Percentiles rank a stretch among this genome's conserved stretches.
Evolutionary conservation across 139 green algal species (phyloP).

Genomic region (Desmodesmus armatus): DNA sequence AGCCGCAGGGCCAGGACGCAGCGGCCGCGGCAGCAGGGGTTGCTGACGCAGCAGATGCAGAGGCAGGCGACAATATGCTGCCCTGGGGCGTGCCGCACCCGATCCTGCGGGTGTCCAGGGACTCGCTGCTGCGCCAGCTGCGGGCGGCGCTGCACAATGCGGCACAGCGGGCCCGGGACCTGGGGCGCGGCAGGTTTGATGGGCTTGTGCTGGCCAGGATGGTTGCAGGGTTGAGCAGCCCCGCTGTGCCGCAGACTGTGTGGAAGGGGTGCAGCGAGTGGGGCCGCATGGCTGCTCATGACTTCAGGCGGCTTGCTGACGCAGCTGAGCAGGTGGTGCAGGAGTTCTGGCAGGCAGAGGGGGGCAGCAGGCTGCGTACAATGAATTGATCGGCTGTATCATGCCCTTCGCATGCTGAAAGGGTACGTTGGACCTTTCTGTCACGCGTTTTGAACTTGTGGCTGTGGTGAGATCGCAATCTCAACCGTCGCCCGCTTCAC

Average conservation of each 20-base stretch:
- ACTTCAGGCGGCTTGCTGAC: constrained; percentile 60
- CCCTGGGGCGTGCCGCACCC: constrained; percentile 22
- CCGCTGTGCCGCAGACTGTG: constrained; percentile 65
- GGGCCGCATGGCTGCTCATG: constrained; percentile 56
- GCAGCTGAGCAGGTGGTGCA: constrained; percentile 35
- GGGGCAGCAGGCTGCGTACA: too few relatives aligned
- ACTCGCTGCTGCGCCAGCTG: constrained; percentile 43
- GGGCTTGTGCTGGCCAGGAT: constrained; percentile 69
- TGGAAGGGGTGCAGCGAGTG: constrained; percentile 73
- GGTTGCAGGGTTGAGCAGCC: constrained; percentile 74
- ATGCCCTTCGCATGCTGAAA: too few relatives aligned
- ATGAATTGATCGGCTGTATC: too few relatives aligned
- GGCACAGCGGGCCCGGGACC: constrained; percentile 26
- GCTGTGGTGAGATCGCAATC: too few relatives aligned
- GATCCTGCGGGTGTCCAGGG: constrained; percentile 35
- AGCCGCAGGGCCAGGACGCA: constrained; percentile 27
- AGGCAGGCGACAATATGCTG: constrained; percentile 3
- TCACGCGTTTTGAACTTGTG: too few relatives aligned
- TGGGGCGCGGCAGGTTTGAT: constrained; percentile 39
- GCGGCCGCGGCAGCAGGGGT: neutral
- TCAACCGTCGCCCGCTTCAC: too few relatives aligned
- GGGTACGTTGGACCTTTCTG: too few relatives aligned
- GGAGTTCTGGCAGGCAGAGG: constrained; percentile 25
- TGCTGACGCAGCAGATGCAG: neutral
- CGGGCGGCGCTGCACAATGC: constrained; percentile 36